Conservation (phyloP, 208 protist genomes). For the Naegleria fowleri region DNA sequence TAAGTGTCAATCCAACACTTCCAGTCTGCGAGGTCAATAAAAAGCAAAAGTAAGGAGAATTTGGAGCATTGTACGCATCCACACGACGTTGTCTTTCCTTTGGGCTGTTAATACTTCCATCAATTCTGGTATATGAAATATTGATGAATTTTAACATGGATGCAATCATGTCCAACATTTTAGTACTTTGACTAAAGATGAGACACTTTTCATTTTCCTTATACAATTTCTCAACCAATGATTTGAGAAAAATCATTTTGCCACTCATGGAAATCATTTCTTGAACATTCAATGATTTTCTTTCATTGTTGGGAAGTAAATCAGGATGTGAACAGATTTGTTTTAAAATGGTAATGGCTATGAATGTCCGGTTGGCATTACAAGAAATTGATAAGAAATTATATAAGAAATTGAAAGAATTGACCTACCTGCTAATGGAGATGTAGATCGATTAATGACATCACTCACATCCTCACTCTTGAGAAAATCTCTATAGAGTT, state of each 20-base stretch:
- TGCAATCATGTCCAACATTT: conserved; percentile 21
- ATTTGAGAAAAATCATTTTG: not conserved
- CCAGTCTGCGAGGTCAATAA: conserved; percentile 93
- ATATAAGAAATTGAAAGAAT: too few species aligned
- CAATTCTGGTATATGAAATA: not conserved
- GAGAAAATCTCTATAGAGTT: not conserved
- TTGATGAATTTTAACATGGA: not conserved
- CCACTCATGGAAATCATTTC: not conserved
- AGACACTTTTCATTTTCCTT: not conserved
- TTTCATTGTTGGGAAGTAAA: not conserved
- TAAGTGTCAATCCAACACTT: conserved; percentile 92
- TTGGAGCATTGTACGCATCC: conserved; percentile 66
- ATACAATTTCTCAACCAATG: not conserved
- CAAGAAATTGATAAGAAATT: too few species aligned
- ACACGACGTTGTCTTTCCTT: conserved; percentile 52
- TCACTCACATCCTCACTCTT: not conserved
- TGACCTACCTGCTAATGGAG: not conserved
- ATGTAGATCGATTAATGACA: not conserved
- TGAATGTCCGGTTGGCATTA: too few species aligned
- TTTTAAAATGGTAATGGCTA: conserved; percentile 15
- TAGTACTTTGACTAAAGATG: conserved; percentile 19
- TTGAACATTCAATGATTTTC: not conserved
- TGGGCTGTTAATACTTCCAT: not conserved
- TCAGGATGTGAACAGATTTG: conserved; percentile 7
- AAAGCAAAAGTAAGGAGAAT: conserved; percentile 53